Evolutionary conservation across 108 stramenopile species (phyloP).

Genomic region (Bacterosira constricta): DNA sequence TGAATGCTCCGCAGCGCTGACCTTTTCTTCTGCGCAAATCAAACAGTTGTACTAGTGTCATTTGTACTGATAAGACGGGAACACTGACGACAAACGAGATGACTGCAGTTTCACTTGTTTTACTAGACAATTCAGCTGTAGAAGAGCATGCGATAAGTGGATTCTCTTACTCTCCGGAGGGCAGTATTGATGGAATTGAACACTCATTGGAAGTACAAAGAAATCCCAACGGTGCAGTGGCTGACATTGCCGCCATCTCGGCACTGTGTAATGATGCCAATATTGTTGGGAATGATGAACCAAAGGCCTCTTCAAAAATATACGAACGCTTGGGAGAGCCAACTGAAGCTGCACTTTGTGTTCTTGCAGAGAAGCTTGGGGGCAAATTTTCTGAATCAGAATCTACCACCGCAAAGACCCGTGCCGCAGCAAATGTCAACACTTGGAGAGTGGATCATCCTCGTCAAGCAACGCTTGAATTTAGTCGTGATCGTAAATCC

Average conservation of each 20-base stretch:
- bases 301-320: conserved; percentile 28
- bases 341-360: conserved; percentile 95
- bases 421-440: conserved; percentile 75
- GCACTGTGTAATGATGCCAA: conserved; percentile 87
- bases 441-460: conserved; percentile 61
- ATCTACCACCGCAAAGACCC: conserved; percentile 43
- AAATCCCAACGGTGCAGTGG: conserved; percentile 57
- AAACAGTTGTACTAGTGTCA: conserved; percentile 66
- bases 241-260: conserved; percentile 72
- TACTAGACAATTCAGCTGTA: conserved; percentile 52
- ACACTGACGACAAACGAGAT: conserved; percentile 98
- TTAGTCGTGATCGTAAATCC: conserved; percentile 85
- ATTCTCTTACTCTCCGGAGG: conserved; percentile 78
- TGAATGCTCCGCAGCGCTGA: neutral
- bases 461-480: conserved; percentile 93
- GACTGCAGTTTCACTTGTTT: conserved; percentile 90
- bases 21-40: neutral
- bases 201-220: conserved; percentile 45
- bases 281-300: conserved; percentile 66
- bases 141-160: conserved; percentile 74
- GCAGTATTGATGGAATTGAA: conserved; percentile 68
- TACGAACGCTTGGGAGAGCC: conserved; percentile 87
- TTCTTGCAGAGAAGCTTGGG: conserved; percentile 92
- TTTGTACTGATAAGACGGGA: conserved; percentile 98
- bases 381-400: conserved; percentile 13